Evolutionary conservation across 805 yeast genomes (phyloP), one percentile per base, ranked within the genome.

Genomic region (Schwanniomyces sp.): DNA sequence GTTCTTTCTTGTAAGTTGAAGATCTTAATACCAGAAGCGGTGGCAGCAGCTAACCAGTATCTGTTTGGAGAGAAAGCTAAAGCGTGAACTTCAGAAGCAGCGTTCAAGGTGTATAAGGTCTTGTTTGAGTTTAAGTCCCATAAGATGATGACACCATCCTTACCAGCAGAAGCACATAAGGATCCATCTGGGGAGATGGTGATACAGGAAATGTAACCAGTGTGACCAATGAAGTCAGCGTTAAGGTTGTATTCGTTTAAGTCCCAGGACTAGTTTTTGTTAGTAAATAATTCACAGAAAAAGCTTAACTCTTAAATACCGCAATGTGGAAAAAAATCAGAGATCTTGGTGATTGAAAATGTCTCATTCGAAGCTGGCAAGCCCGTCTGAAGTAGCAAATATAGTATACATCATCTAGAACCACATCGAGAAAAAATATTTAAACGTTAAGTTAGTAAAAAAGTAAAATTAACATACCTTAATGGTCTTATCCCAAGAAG

Each of bases 31-130:
- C 97, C 94, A 62, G 96, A 80, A 61, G 97, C 80, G 67, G 99
- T 94, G 72, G 99, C 98, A 80, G 98, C 99, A 75, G 96, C 92
- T 77, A 94, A 88, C 99, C 99, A 94, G 95, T 89, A 94, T 87
- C 99, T 91, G 96, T 89, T 89, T 81, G 99, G 99, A 76, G 98
- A 92, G 96, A 94, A 94, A 67, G 97, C 96, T 74, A 94, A 84
- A 74, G 97, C 95, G 78, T 89, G 89, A 66, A 94, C 91, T 84
- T 92, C 98, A 72, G 92, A 94, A 76, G 94, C 90, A 66, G 96
- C 92, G 68, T 82, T 80, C 76, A 94, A 84, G 69, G 96, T 85
- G 96, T 91, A 92, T 70, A 91, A 82, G 70, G 91, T 85, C 70
- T 78, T 75, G 81, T 87, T 84, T 67, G 82, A 76, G 82, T 84